Evolutionary conservation across 257 asterid genomes (phyloP).

Genomic region (Przewalskia tangutica): DNA sequence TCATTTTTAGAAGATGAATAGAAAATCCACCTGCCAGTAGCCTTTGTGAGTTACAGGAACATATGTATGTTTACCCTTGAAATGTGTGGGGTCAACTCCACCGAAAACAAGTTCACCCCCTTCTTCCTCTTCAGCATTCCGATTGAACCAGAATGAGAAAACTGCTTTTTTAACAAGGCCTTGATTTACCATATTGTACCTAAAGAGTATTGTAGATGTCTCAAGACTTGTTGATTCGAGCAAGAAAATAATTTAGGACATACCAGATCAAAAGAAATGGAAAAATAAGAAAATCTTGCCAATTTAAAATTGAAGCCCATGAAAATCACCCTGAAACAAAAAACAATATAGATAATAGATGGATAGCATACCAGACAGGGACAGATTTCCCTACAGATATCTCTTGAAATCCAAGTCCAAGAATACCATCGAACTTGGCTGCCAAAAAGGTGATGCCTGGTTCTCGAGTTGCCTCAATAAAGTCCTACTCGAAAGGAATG

Average conservation of each 20-base stretch:
- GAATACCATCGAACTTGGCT: slow-evolving; percentile 88
- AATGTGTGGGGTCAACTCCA: slow-evolving; percentile 76
- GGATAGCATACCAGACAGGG: slow-evolving; percentile 64
- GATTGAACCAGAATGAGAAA: slow-evolving; percentile 82
- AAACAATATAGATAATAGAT: neutral
- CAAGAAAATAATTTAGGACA: neutral
- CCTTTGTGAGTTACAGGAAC: slow-evolving; percentile 80
- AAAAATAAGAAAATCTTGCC: neutral
- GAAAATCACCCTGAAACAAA: neutral
- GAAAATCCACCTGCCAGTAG: slow-evolving; percentile 72
- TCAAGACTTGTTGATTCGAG: neutral
- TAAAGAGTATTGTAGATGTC: slow-evolving; percentile 15
- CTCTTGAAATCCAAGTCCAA: slow-evolving; percentile 92
- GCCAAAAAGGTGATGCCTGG: slow-evolving; percentile 78
- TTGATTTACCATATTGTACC: slow-evolving; percentile 81
- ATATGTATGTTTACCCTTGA: slow-evolving; percentile 70
- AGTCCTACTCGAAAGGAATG: slow-evolving; percentile 35
- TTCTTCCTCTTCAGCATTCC: slow-evolving; percentile 45
- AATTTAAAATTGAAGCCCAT: neutral
- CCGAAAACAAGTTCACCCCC: slow-evolving; percentile 93
- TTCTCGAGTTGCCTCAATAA: slow-evolving; percentile 82
- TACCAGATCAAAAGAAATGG: neutral
- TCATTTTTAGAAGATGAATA: neutral
- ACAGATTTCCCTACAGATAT: slow-evolving; percentile 70
- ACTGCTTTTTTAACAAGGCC: slow-evolving; percentile 60